A percentile compares a stretch with the other conserved stretches of the same genome.
These are phyloP conservation scores for Fusarium verticillioides DNA, from an alignment of 2,329 filamentous ascomycete genomes.

Conservation along the genomic window DNA sequence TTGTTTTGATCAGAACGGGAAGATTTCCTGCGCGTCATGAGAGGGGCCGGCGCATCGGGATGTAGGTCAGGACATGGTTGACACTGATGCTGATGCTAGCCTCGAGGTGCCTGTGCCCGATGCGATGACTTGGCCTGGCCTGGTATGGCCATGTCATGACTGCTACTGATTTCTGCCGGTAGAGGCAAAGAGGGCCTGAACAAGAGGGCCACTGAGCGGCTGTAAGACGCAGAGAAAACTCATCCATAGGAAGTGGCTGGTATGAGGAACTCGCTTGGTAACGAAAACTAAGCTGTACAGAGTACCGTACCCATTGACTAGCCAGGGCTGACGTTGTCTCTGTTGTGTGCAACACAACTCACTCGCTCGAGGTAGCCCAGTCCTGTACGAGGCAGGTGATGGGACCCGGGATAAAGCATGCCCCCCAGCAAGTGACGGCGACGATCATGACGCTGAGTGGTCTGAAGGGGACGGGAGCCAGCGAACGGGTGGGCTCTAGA, in stretches of 20 bases:
- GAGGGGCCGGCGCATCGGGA: conserved; percentile 36
- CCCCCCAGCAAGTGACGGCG: conserved; percentile 28
- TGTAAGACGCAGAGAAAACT: conserved; percentile 7
- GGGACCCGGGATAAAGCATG: conserved; percentile 37
- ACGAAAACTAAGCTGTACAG: background rate
- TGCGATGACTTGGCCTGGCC: conserved; percentile 32
- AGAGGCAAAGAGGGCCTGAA: conserved; percentile 9
- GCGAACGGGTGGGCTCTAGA: conserved; percentile 45
- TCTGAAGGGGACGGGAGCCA: conserved; percentile 32
- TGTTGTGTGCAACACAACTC: conserved; percentile 21
- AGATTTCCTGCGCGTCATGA: conserved; percentile 45
- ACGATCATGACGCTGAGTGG: conserved; percentile 43
- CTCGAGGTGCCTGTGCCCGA: conserved; percentile 12
- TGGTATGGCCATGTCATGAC: background rate
- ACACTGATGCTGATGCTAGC: conserved; percentile 22
- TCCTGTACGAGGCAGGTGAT: conserved; percentile 17
- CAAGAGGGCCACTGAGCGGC: conserved; percentile 28
- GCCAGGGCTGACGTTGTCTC: conserved; percentile 23
- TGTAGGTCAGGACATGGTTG: conserved; percentile 25
- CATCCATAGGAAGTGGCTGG: conserved; percentile 4
- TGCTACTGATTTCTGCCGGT: conserved; percentile 3
- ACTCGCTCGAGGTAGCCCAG: conserved; percentile 15
- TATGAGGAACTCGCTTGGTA: conserved; percentile 7
- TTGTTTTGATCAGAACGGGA: conserved; percentile 46
- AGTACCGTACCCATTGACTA: background rate